Base-by-base conservation (phyloP, 2,329 filamentous ascomycete species). In the Sporothrix humicola region DNA sequence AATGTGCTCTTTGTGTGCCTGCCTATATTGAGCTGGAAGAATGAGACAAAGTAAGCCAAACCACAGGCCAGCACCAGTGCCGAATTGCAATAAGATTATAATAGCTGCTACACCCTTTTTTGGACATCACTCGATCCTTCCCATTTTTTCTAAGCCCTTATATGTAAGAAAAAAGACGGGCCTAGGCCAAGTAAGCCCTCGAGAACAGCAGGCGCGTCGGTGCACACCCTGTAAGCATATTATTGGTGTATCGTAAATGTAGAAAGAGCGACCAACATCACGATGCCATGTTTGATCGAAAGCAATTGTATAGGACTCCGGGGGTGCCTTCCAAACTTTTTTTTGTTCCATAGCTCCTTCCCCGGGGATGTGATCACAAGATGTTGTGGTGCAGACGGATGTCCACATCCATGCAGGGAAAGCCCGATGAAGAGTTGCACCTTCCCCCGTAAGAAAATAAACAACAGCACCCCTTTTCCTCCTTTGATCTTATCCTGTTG, bases 91-190 rank as follows among this genome's bases (percentile, higher is more conserved):
- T 63, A 44, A 20, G 44, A 37, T 10, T 37, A 63, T 13, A n/a
- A 44, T 10, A 56, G 52, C 31, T 17, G 31, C 59, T 44, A 63
- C n/a, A 48, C 44, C 20, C 23, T 66, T 66, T 7, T 2, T 7
- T 26, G 42, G 42, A 46, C 20, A 37, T 48, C 61, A 66, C 61
- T 66, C 61, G 42, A 48, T 48, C 61, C 65, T 69, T 69, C 46
- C 26, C 65, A 26, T 52, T 37, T 54, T 26, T 61, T 63, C 4
- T 61, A 8, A 63, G 12, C 31, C 31, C 10, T 20, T 15, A 63
- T 13, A 20, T 63, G 59, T 44, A 44, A 63, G 59, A 63, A 44
- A 20, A 42, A 9, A 17, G 58, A 42, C 13, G 31, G 37, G 17
- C 20, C 31, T 63, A 20, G 59, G 31, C 59, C 59, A 44, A 5